These are phyloP conservation scores for Ascocoryne sarcoides DNA, from an alignment of 2,329 filamentous ascomycete genomes.

Conservation along the genomic window DNA sequence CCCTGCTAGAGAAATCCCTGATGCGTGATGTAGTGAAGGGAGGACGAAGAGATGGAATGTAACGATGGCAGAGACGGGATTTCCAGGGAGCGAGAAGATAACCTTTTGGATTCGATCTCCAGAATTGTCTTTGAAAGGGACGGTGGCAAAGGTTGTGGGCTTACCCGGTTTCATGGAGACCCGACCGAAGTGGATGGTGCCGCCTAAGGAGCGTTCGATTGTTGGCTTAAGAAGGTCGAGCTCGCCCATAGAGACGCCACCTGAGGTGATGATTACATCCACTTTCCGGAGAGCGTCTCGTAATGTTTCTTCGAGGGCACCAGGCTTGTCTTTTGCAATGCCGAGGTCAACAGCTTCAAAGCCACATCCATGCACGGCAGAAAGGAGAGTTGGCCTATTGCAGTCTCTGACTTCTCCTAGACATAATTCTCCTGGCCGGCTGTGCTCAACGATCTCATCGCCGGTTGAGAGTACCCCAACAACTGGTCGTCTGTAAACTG, in stretches of 20 bases:
- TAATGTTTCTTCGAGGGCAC: slow-evolving; percentile 66
- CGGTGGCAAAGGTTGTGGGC: slow-evolving; percentile 90
- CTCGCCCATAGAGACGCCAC: slow-evolving; percentile 96
- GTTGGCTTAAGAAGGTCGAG: slow-evolving; percentile 94
- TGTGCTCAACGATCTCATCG: slow-evolving; percentile 80
- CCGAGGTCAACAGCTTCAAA: slow-evolving; percentile 78
- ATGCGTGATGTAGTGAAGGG: slow-evolving; percentile 70
- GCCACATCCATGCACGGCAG: slow-evolving; percentile 63
- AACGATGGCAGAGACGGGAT: slow-evolving; percentile 86
- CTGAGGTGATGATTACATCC: slow-evolving; percentile 83
- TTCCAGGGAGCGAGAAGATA: slow-evolving; percentile 87
- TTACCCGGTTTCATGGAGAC: slow-evolving; percentile 98
- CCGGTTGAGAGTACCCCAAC: slow-evolving; percentile 88
- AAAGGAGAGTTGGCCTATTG: slow-evolving; percentile 80
- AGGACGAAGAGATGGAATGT: slow-evolving; percentile 93
- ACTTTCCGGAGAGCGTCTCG: slow-evolving; percentile 64
- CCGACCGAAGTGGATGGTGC: slow-evolving; percentile 91
- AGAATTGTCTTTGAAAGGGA: slow-evolving; percentile 55
- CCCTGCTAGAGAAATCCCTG: slow-evolving; percentile 59
- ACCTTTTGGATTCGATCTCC: slow-evolving; percentile 55
- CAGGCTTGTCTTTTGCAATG: slow-evolving; percentile 68
- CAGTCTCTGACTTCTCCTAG: slow-evolving; percentile 88
- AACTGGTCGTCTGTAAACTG: slow-evolving; percentile 65
- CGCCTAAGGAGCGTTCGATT: slow-evolving; percentile 80
- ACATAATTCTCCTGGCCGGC: slow-evolving; percentile 50